A percentile compares a stretch with the other conserved stretches of the same genome.
phyloP scores from a whole-genome alignment of 108 stramenopile species.

The Seminavis robusta region DNA sequence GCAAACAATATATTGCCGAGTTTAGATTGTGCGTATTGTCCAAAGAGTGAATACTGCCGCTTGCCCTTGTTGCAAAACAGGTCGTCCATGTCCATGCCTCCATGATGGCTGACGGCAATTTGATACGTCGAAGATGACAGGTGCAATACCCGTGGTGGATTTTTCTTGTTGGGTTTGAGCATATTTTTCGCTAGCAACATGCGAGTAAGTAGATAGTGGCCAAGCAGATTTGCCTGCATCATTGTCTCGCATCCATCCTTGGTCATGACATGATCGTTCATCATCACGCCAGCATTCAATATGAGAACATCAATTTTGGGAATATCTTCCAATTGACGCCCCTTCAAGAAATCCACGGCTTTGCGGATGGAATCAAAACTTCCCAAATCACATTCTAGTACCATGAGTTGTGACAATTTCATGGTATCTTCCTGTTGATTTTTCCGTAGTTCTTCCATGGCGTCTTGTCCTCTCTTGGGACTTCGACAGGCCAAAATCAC shows the following conservation, averaged over 20 bases:
- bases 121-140: no score
- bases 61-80: constrained; percentile 46
- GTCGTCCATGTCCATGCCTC: constrained; percentile 57
- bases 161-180: constrained; percentile 15
- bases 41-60: constrained; percentile 72
- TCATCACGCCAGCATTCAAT: constrained; percentile 90
- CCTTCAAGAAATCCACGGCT: constrained; percentile 27
- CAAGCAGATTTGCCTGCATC: constrained; percentile 87
- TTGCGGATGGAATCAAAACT: constrained; percentile 44
- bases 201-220: constrained; percentile 76
- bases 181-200: constrained; percentile 55
- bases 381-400: constrained; percentile 57
- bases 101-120: constrained; percentile 11
- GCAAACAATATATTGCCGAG: constrained; percentile 85
- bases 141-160: no score
- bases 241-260: constrained; percentile 71
- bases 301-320: constrained; percentile 58
- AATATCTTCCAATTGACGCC: no score
- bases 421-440: background rate
- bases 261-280: constrained; percentile 38
- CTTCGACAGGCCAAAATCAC: constrained; percentile 77
- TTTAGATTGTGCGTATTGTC: constrained; percentile 84
- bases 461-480: constrained; percentile 36
- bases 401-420: background rate
- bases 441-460: constrained; percentile 38